Conservation (phyloP, 495 filamentous ascomycete species). For the Penicillium cataractarum region DNA sequence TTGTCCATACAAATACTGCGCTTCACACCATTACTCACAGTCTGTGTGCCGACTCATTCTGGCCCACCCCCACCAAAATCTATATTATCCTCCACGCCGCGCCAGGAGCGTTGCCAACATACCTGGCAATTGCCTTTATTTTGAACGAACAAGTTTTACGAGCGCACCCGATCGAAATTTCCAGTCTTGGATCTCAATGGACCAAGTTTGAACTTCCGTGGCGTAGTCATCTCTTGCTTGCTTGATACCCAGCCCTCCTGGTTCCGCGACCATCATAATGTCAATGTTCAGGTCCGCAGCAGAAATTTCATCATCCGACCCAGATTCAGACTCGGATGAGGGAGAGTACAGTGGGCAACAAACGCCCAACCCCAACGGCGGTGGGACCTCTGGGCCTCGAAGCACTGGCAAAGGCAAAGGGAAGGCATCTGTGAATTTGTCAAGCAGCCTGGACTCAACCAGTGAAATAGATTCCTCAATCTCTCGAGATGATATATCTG, state of each 20-base stretch:
- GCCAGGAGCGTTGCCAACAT: not conserved
- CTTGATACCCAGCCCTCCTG: not conserved
- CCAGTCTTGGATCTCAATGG: conserved; percentile 7
- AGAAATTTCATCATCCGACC: conserved; percentile 46
- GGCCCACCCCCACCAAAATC: conserved; percentile 5
- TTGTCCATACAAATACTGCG: not conserved
- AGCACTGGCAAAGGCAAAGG: conserved; percentile 14
- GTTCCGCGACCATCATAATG: conserved; percentile 32
- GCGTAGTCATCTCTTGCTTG: not conserved
- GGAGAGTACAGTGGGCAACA: conserved; percentile 21
- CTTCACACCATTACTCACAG: not conserved
- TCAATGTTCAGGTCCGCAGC: conserved; percentile 50
- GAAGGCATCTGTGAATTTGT: conserved; percentile 8
- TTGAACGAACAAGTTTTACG: not conserved
- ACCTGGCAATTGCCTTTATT: not conserved
- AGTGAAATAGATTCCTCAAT: conserved; percentile 17
- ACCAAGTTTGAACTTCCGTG: not conserved
- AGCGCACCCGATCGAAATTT: not conserved
- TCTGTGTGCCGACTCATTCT: conserved; percentile 3
- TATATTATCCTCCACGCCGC: not conserved
- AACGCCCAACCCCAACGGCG: conserved; percentile 9
- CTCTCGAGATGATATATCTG: conserved; percentile 29
- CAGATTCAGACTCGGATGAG: conserved; percentile 33
- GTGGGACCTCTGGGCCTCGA: conserved; percentile 1
- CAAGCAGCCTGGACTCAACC: conserved; percentile 12